Percentiles rank a stretch among this genome's conserved stretches.
Conservation (phyloP, 352 stramenopile genomes). For the Phytophthora chlamydospora region DNA sequence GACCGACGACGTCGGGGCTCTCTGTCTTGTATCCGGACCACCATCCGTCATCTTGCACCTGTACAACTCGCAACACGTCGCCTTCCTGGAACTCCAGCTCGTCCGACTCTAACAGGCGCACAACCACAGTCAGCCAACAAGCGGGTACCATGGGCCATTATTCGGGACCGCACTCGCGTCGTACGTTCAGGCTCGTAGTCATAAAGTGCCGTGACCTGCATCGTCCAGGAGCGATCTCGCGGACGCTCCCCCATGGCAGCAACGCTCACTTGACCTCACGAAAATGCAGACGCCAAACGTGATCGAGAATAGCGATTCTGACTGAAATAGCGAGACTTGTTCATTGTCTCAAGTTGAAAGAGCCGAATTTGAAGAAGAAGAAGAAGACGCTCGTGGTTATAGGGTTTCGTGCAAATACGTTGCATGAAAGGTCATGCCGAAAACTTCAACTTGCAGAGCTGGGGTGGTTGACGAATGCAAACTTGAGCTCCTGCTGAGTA, state of each 20-base stretch:
- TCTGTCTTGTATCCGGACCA: constrained; percentile 54
- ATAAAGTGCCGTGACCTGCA: constrained; percentile 64
- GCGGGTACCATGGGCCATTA: neutral
- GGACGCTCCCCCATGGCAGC: constrained; percentile 12
- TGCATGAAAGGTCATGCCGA: too few relatives aligned
- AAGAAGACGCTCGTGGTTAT: too few relatives aligned
- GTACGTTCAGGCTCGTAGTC: constrained; percentile 72
- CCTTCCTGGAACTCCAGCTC: constrained; percentile 58
- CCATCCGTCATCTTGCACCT: constrained; percentile 68
- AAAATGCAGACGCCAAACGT: neutral
- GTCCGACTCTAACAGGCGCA: constrained; percentile 44
- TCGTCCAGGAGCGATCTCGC: constrained; percentile 34
- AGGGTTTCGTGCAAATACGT: too few relatives aligned
- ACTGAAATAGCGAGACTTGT: too few relatives aligned
- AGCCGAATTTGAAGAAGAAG: too few relatives aligned
- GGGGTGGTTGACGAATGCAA: too few relatives aligned
- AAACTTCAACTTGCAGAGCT: too few relatives aligned
- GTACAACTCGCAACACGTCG: constrained; percentile 51
- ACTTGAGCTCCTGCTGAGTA: too few relatives aligned
- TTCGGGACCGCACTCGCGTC: constrained; percentile 1
- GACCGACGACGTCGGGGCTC: constrained; percentile 33
- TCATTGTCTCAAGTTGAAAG: too few relatives aligned
- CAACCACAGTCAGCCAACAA: neutral
- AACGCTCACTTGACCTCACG: neutral
- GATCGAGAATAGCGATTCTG: constrained; percentile 18